Evolutionary conservation across 2,329 filamentous ascomycete species (phyloP).

Genomic region (Penicillium crustosum): DNA sequence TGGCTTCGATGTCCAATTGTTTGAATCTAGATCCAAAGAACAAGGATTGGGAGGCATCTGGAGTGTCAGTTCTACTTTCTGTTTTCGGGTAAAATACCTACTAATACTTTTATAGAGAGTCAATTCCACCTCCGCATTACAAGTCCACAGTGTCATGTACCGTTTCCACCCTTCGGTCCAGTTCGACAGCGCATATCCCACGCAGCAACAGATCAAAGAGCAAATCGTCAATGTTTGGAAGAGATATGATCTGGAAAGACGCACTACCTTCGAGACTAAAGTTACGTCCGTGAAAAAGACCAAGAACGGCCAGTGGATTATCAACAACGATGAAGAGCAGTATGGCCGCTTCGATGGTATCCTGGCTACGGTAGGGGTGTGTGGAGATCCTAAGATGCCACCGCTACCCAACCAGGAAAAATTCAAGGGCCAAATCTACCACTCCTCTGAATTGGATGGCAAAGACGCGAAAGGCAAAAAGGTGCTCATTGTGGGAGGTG

Average conservation of each 20-base stretch:
- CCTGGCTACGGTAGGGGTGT: slow-evolving; percentile 76
- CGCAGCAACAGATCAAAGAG: slow-evolving; percentile 70
- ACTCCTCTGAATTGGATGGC: slow-evolving; percentile 73
- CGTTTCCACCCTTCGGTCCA: slow-evolving; percentile 78
- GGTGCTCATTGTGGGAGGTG: slow-evolving; percentile 73
- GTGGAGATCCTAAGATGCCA: slow-evolving; percentile 74
- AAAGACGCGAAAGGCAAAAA: slow-evolving; percentile 72
- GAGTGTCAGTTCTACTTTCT: slow-evolving; percentile 57
- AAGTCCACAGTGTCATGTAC: slow-evolving; percentile 86
- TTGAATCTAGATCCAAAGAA: slow-evolving; percentile 68
- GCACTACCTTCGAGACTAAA: slow-evolving; percentile 69
- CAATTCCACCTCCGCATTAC: slow-evolving; percentile 77
- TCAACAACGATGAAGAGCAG: slow-evolving; percentile 70
- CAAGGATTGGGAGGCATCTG: slow-evolving; percentile 72
- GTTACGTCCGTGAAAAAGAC: slow-evolving; percentile 71
- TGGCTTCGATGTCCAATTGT: slow-evolving; percentile 78
- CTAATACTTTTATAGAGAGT: slow-evolving; percentile 56
- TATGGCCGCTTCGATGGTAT: slow-evolving; percentile 76
- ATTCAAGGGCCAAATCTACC: slow-evolving; percentile 71
- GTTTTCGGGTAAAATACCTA: neutral
- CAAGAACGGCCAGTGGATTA: slow-evolving; percentile 68
- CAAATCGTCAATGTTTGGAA: slow-evolving; percentile 74
- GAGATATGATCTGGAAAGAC: slow-evolving; percentile 67
- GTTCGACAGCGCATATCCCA: slow-evolving; percentile 75
- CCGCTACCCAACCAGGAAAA: slow-evolving; percentile 67